phyloP scores from a whole-genome alignment of 2,329 filamentous ascomycete species.

The Aspergillus vadensis region DNA sequence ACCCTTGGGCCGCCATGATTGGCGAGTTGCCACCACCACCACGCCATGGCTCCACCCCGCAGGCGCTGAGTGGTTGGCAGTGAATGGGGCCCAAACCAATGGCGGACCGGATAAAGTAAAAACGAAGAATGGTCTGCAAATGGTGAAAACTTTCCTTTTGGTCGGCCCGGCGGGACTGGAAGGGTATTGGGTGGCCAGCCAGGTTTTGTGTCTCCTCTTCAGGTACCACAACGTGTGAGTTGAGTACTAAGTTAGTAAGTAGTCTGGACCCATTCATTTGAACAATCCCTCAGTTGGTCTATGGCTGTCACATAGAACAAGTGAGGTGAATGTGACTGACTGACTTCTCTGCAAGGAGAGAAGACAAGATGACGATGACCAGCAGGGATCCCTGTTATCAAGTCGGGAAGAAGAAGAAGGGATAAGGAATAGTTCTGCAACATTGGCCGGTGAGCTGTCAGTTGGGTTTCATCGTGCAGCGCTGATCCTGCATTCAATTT shows the following conservation, averaged over 20 bases:
- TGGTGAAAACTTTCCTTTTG: neutral
- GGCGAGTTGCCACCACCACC: neutral
- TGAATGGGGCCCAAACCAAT: neutral
- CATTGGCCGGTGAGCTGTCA: neutral
- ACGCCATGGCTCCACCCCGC: neutral
- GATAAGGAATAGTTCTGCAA: neutral
- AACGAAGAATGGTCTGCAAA: neutral
- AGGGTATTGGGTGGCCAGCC: neutral
- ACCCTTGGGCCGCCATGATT: neutral
- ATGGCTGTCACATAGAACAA: too few species aligned
- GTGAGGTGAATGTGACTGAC: too few species aligned
- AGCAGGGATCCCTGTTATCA: too few species aligned
- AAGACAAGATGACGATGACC: too few species aligned
- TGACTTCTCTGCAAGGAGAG: too few species aligned
- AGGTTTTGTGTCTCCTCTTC: neutral
- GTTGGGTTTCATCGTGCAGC: neutral
- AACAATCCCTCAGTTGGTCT: too few species aligned
- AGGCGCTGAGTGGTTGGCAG: neutral
- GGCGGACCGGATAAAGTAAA: neutral
- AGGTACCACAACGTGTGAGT: neutral
- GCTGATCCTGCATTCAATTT: neutral
- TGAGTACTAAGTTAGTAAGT: too few species aligned
- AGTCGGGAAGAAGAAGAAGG: too few species aligned
- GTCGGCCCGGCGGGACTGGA: neutral
- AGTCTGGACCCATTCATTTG: neutral